Evolutionary conservation across 352 stramenopile genomes (phyloP), one percentile per base, ranked within the genome.

Genomic region (Phytophthora kernoviae): DNA sequence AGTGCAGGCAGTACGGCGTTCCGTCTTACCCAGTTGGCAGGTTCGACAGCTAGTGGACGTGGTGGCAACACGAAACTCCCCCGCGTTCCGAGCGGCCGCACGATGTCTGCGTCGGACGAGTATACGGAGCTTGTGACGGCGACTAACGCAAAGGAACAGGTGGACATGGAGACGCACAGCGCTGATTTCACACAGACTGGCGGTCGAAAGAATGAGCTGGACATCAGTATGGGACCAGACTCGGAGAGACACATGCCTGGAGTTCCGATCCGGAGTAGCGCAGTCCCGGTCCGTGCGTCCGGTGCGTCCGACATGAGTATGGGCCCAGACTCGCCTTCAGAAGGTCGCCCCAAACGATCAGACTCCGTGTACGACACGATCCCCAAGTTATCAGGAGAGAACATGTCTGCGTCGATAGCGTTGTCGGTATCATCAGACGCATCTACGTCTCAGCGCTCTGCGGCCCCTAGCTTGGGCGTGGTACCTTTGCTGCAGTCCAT

Each of bases 121-220:
- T 81, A 78, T 34, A 62, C 61, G 0, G 68, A 81, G 42, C 45
- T 81, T 2, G 46, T 61, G 20, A 70, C 71, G 6, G 54, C 68
- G 1, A 75, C 71, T 1, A 70, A 73, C 17, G 68, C 66, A n/a
- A 48, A 75, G 11, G 30, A 27, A 6, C 21, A 58, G 17, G 45
- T 70, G 20, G 41, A 63, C 18, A 62, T 71, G 55, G 45, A 57
- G 6, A 33, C 21, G 32, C 21, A 44, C 15, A 44, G 51, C 6
- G 22, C 11, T 17, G 22, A 44, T 32, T 9, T 20, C 54, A 26
- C 45, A 47, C 0, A 48, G 37, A 43, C 37, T 14, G 18, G 18
- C 9, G 10, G 12, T 1, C 15, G 8, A 9, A 30, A 62, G 27
- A 65, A 62, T 17, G 44, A 59, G 11, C 55, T 59, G 52, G 26